Percentiles rank a stretch among this genome's conserved stretches.
phyloP scores from a whole-genome alignment of 208 protist genomes.

The Leishmania aethiopica region DNA sequence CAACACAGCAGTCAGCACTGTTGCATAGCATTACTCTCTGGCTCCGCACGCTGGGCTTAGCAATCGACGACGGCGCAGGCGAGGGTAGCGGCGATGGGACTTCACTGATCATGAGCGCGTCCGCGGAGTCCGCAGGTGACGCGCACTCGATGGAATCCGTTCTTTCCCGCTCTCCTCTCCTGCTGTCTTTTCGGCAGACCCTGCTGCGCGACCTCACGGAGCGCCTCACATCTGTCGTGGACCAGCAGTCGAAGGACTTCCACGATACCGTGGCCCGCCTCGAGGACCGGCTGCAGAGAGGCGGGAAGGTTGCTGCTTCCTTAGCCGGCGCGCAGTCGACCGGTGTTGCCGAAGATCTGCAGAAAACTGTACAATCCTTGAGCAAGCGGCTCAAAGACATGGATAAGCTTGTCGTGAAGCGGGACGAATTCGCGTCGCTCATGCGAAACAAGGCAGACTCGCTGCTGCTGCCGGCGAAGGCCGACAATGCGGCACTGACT shows the following conservation, averaged over 20 bases:
- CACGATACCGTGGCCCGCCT: conserved; percentile 42
- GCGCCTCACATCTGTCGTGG: conserved; percentile 46
- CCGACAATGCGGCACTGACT: conserved; percentile 53
- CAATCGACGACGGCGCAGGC: not conserved
- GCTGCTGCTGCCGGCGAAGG: conserved; percentile 52
- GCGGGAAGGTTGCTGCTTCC: conserved; percentile 9
- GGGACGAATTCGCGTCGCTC: conserved; percentile 46
- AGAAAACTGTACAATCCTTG: conserved; percentile 20
- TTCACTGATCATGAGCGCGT: not conserved
- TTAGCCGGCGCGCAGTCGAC: conserved; percentile 6
- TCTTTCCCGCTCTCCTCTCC: conserved; percentile 60
- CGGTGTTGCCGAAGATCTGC: conserved; percentile 4
- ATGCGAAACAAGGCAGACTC: conserved; percentile 65
- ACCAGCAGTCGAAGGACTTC: conserved; percentile 61
- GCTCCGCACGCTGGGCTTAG: conserved; percentile 21
- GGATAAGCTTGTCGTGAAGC: conserved; percentile 48
- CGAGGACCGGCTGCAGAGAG: conserved; percentile 34
- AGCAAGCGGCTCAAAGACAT: conserved; percentile 50
- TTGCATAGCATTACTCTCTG: conserved; percentile 21
- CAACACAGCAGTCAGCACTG: conserved; percentile 13
- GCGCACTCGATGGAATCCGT: conserved; percentile 35
- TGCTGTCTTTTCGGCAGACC: conserved; percentile 73
- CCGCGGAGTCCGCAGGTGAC: conserved; percentile 2
- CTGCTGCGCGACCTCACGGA: conserved; percentile 72
- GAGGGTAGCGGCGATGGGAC: not conserved